Percentiles rank a stretch among this genome's conserved stretches.
Evolutionary conservation across 2,329 filamentous ascomycete genomes (phyloP).

Genomic region (Sclerotiophoma versabilis): DNA sequence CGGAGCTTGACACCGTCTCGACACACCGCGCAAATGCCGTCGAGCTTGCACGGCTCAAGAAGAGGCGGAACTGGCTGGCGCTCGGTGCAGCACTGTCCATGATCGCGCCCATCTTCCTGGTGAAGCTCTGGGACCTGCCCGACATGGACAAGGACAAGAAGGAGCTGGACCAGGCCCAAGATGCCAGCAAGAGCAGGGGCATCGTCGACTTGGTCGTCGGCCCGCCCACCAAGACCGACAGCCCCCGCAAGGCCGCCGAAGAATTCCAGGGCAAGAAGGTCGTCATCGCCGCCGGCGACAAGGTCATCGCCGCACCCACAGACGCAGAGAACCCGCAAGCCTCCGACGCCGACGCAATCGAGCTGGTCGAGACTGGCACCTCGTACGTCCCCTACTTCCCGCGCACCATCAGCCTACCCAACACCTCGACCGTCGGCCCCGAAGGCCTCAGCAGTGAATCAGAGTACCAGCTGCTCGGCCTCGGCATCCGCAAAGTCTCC

Average conservation of each 20-base stretch:
- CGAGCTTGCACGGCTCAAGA: conserved; percentile 35
- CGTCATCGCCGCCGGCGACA: conserved; percentile 68
- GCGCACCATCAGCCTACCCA: conserved; percentile 69
- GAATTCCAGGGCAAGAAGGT: conserved; percentile 63
- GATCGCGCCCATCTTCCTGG: conserved; percentile 46
- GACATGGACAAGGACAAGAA: conserved; percentile 28
- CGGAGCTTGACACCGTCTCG: conserved; percentile 41
- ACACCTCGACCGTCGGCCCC: conserved; percentile 45
- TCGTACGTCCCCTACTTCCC: conserved; percentile 82
- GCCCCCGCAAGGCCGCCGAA: conserved; percentile 41
- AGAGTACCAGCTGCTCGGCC: conserved; percentile 87
- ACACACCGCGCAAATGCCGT: conserved; percentile 44
- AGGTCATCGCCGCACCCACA: conserved; percentile 57
- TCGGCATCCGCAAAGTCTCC: conserved; percentile 88
- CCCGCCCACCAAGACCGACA: conserved; percentile 38
- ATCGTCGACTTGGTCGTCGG: conserved; percentile 36
- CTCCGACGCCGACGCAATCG: conserved; percentile 63
- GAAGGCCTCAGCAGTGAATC: conserved; percentile 39
- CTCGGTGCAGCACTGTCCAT: conserved; percentile 47
- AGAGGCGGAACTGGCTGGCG: conserved; percentile 43
- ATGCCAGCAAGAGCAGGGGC: conserved; percentile 23
- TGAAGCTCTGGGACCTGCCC: conserved; percentile 43
- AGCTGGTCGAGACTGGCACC: conserved; percentile 83
- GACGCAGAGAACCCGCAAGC: conserved; percentile 39
- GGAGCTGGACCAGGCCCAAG: conserved; percentile 20